These are phyloP conservation scores for Didymosphaeria variabile DNA, from an alignment of 2,329 filamentous ascomycete genomes.

Conservation along the genomic window DNA sequence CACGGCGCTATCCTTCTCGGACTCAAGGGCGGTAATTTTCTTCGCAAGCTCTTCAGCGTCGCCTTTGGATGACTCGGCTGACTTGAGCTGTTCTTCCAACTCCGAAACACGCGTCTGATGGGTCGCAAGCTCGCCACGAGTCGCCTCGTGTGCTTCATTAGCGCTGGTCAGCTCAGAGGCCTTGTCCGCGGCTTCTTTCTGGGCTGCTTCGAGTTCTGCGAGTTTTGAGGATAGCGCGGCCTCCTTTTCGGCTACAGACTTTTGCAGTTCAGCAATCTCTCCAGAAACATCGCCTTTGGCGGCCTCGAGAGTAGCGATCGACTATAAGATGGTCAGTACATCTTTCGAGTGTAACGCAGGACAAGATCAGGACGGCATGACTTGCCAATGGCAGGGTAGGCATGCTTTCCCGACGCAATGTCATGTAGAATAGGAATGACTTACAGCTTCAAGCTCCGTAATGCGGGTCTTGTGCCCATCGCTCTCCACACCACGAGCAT, in stretches of 20 bases:
- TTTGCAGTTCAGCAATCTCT: slow-evolving; percentile 34
- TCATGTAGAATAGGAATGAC: neutral
- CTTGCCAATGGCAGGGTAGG: too few relatives aligned
- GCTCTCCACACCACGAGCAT: slow-evolving; percentile 28
- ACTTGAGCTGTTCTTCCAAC: slow-evolving; percentile 22
- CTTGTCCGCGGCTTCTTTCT: slow-evolving; percentile 28
- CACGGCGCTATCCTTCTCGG: neutral
- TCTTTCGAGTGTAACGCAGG: neutral
- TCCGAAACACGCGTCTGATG: slow-evolving; percentile 28
- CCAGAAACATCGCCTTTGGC: slow-evolving; percentile 32
- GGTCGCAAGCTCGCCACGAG: slow-evolving; percentile 15
- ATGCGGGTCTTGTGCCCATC: slow-evolving; percentile 37
- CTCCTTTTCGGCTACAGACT: slow-evolving; percentile 26
- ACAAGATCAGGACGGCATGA: too few relatives aligned
- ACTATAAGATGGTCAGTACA: slow-evolving; percentile 4
- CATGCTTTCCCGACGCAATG: too few relatives aligned
- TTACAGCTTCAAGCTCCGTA: slow-evolving; percentile 35
- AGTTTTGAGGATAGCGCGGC: slow-evolving; percentile 23
- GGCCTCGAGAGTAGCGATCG: slow-evolving; percentile 27
- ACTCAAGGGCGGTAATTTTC: slow-evolving; percentile 3
- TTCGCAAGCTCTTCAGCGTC: slow-evolving; percentile 17
- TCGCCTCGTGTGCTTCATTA: slow-evolving; percentile 14
- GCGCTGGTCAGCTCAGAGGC: slow-evolving; percentile 29
- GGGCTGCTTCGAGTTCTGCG: slow-evolving; percentile 23
- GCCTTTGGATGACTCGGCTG: slow-evolving; percentile 18